These are phyloP conservation scores for Gigaspora rosea DNA, from an alignment of 192 early-diverging fungal genomes.

Conservation along the genomic window DNA sequence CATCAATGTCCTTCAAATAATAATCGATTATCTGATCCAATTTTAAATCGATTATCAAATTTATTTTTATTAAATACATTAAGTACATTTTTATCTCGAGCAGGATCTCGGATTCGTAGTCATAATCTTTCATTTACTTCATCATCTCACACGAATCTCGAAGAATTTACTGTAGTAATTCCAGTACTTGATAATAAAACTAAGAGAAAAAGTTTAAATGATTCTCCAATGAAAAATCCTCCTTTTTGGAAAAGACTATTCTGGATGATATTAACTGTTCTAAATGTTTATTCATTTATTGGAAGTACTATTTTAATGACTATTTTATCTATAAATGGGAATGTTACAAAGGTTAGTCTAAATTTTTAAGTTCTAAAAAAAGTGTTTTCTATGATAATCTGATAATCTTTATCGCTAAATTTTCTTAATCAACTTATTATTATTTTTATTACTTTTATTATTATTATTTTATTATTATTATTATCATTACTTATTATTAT, in stretches of 20 bases:
- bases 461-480: too few species aligned
- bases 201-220: neutral
- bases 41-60: too few species aligned
- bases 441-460: neutral
- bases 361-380: neutral
- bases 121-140: neutral
- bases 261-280: neutral
- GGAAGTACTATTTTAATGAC: neutral
- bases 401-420: neutral
- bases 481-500: too few species aligned
- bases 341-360: neutral
- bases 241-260: neutral
- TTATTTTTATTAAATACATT: too few species aligned
- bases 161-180: neutral
- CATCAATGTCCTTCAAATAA: too few species aligned
- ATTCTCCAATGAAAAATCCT: constrained; percentile 5
- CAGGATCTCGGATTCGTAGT: neutral
- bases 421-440: neutral
- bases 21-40: too few species aligned
- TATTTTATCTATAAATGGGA: neutral
- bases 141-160: too few species aligned
- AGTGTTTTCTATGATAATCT: neutral
- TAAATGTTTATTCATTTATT: neutral
- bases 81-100: neutral
- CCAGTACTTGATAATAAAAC: neutral